Conservation (phyloP, 176 grass and related monocot genomes). For the Oryza glumipatula region DNA sequence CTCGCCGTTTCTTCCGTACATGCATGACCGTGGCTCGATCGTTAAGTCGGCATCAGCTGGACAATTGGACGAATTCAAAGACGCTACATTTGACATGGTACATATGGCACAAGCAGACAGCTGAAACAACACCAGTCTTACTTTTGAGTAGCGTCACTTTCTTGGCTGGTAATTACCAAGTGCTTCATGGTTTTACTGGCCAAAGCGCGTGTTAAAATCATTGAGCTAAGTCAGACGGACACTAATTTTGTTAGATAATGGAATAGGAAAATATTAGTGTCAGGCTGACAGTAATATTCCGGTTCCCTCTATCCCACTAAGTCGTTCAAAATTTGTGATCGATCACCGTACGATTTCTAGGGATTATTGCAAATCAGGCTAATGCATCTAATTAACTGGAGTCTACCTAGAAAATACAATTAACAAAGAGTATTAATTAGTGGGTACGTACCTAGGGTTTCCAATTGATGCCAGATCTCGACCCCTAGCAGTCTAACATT, state of each 20-base stretch:
- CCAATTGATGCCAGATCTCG: too few species aligned
- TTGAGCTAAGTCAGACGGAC: background rate
- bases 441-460: too few species aligned
- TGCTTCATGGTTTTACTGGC: background rate
- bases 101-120: background rate
- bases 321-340: too few species aligned
- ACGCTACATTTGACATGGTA: background rate
- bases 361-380: too few species aligned
- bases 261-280: too few species aligned
- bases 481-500: too few species aligned
- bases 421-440: too few species aligned
- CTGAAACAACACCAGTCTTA: background rate
- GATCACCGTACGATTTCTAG: too few species aligned
- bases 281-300: too few species aligned
- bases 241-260: background rate
- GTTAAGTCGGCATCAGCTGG: background rate
- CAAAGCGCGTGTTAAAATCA: background rate
- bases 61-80: conserved; percentile 30
- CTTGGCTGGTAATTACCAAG: background rate
- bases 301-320: too few species aligned
- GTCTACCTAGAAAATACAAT: too few species aligned
- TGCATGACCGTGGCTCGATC: background rate
- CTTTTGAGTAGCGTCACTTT: background rate
- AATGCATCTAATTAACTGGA: too few species aligned
- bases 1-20: background rate